Evolutionary conservation across 192 early-diverging fungal species (phyloP).

Genomic region (Coemansia sp.): DNA sequence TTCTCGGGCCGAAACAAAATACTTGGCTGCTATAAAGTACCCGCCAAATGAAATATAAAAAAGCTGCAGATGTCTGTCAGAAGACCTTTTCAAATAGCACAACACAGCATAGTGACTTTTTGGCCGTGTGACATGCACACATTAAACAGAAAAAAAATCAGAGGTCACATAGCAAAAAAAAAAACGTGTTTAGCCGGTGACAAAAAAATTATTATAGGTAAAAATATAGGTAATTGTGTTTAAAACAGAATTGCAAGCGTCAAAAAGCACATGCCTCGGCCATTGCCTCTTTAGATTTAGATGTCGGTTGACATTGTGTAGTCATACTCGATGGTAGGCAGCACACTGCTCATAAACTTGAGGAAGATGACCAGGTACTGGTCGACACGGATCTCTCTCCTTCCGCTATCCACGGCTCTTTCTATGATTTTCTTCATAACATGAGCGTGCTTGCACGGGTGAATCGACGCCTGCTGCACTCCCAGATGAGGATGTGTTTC

Average conservation of each 20-base stretch:
- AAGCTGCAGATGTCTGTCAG: background rate
- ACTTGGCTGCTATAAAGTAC: too few relatives aligned
- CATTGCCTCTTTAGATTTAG: conserved; percentile 13
- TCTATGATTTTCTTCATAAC: conserved; percentile 98
- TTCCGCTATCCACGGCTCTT: conserved; percentile 58
- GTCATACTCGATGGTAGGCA: conserved; percentile 99
- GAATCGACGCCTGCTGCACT: conserved; percentile 88
- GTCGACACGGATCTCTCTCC: conserved; percentile 78
- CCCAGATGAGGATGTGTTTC: conserved; percentile 92
- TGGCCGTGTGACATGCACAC: too few relatives aligned
- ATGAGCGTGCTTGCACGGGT: conserved; percentile 97
- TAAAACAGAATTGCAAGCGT: background rate
- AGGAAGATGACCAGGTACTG: conserved; percentile 95
- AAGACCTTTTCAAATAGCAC: background rate
- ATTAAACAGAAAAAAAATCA: background rate
- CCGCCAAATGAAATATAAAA: too few relatives aligned
- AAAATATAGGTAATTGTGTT: background rate
- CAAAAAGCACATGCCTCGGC: background rate
- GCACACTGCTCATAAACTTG: conserved; percentile 96
- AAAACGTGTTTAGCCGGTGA: background rate
- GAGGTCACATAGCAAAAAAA: background rate
- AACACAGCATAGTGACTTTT: too few relatives aligned
- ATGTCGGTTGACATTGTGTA: conserved; percentile 80
- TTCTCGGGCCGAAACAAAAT: too few relatives aligned
- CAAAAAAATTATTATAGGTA: background rate